Conservation (phyloP, 2,329 filamentous ascomycete genomes). For the Calonectria pseudoturangicola region DNA sequence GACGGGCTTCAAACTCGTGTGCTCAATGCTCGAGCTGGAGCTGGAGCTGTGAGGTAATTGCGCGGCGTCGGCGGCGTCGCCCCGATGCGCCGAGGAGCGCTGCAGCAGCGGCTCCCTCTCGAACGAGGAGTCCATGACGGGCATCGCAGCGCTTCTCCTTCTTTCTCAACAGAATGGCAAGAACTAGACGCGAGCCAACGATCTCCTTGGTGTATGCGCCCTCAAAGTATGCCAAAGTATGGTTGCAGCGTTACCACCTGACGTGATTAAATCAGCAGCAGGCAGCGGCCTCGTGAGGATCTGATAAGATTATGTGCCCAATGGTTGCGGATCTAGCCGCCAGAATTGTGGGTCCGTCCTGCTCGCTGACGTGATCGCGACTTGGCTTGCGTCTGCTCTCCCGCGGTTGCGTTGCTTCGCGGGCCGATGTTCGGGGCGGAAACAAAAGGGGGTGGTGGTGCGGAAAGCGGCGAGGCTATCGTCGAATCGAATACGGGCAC, state of each 20-base stretch:
- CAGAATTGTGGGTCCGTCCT: slow-evolving; percentile 28
- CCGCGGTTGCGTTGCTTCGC: not conserved
- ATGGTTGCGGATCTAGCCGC: slow-evolving; percentile 52
- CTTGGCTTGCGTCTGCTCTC: slow-evolving; percentile 14
- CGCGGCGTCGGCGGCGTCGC: slow-evolving; percentile 16
- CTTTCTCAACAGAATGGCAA: not conserved
- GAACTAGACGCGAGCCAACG: not conserved
- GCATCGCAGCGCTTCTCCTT: not conserved
- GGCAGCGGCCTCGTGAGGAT: slow-evolving; percentile 42
- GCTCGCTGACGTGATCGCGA: slow-evolving; percentile 30
- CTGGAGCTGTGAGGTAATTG: slow-evolving; percentile 38
- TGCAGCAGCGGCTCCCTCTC: slow-evolving; percentile 46
- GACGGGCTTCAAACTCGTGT: slow-evolving; percentile 32
- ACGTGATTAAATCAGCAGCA: slow-evolving; percentile 28
- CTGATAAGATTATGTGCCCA: slow-evolving; percentile 53
- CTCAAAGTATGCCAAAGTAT: slow-evolving; percentile 11
- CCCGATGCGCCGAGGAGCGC: slow-evolving; percentile 19
- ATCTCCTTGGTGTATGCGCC: slow-evolving; percentile 7
- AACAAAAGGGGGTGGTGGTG: not conserved
- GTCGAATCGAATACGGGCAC: not conserved
- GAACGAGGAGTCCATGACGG: slow-evolving; percentile 29
- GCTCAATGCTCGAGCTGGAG: slow-evolving; percentile 18
- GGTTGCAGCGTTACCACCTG: slow-evolving; percentile 22
- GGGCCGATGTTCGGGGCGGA: slow-evolving; percentile 21
- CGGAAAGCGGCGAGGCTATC: slow-evolving; percentile 20